Evolutionary conservation across 2,329 filamentous ascomycete species (phyloP).

Genomic region (Fusarium domesticum): DNA sequence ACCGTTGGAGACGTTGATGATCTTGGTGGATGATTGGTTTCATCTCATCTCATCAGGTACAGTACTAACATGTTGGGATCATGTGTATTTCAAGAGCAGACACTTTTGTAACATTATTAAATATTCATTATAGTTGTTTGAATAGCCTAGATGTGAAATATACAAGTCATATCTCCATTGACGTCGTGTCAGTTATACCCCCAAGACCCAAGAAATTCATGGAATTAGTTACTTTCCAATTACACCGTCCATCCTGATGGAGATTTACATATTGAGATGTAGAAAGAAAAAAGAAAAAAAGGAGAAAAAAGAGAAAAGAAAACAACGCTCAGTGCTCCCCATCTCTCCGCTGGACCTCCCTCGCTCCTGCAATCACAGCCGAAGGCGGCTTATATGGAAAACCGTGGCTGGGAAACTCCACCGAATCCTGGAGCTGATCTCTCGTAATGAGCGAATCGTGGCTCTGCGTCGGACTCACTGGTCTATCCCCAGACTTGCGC

Average conservation of each 20-base stretch:
- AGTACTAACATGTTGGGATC: too few relatives aligned
- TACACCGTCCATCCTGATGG: too few relatives aligned
- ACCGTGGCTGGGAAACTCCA: conserved; percentile 8
- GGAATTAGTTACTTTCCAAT: too few relatives aligned
- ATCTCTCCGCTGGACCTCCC: conserved; percentile 14
- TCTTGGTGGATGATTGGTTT: background rate
- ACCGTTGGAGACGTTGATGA: conserved; percentile 1
- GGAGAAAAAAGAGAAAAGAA: background rate
- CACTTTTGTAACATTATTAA: too few relatives aligned
- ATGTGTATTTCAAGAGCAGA: too few relatives aligned
- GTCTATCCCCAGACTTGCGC: conserved; percentile 15
- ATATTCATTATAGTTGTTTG: too few relatives aligned
- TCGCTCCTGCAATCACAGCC: conserved; percentile 19
- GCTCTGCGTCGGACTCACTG: conserved; percentile 28
- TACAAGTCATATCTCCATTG: too few relatives aligned
- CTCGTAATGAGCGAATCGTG: conserved; percentile 29
- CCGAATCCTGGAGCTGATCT: conserved; percentile 17
- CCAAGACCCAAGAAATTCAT: too few relatives aligned
- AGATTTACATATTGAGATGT: too few relatives aligned
- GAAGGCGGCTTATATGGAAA: conserved; percentile 12
- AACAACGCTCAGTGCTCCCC: conserved; percentile 1
- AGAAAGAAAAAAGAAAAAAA: background rate
- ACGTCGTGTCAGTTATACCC: too few relatives aligned
- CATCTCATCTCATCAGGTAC: conserved; percentile 1
- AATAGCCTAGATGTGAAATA: too few relatives aligned